Base-by-base conservation (phyloP, 2,329 filamentous ascomycete genomes). In the Cladosporium sp. region DNA sequence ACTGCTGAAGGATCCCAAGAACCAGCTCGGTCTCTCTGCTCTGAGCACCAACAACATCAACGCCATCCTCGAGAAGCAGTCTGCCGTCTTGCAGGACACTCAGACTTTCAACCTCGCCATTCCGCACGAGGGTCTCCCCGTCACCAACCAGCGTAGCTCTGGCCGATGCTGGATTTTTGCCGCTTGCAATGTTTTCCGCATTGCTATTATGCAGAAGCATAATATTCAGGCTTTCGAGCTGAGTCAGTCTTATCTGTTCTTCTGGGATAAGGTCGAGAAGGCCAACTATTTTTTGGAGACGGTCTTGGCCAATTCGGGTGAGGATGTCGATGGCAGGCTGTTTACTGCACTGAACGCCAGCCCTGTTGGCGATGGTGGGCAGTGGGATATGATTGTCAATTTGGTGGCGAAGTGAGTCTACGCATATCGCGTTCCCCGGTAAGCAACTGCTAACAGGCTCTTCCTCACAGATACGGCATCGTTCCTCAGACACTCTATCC, bases 261-360 rank as follows among this genome's bases (percentile, higher is more conserved):
- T 89, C 77, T 95, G 87, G 85, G 90, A 96, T 68, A 95, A 95
- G 73, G 80, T 95, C 17, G 90, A 96, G 69, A 95, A 95, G 70
- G 79, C 86, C 7, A 95, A 95, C 68, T 95, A 81, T 74, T 95
- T 95, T 72, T 78, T 95, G 15, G 89, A 95, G 70, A 86, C 88
- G 62, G 81, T 92, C 54, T 80, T 95, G 50, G 83, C 88, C 56
- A 95, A 89, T 0, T 78, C 81, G 0, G 73, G 75, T 45, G 78
- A 89, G 60, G 82, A 85, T 29, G 76, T 95, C 1, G 87, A 91
- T 57, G 79, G 83, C 18, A 74, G 90, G 8, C 70, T 95, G 3
- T 77, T 95, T 3, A 85, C 90, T 65, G 79, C 78, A 3, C 70
- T 95, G 3, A 73, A 92, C 22, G 71, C 73, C 0, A 77, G 80